A percentile compares a stretch with the other conserved stretches of the same genome.
phyloP scores from a whole-genome alignment of 2,329 filamentous ascomycete species.

The Talaromyces albobiverticillius region DNA sequence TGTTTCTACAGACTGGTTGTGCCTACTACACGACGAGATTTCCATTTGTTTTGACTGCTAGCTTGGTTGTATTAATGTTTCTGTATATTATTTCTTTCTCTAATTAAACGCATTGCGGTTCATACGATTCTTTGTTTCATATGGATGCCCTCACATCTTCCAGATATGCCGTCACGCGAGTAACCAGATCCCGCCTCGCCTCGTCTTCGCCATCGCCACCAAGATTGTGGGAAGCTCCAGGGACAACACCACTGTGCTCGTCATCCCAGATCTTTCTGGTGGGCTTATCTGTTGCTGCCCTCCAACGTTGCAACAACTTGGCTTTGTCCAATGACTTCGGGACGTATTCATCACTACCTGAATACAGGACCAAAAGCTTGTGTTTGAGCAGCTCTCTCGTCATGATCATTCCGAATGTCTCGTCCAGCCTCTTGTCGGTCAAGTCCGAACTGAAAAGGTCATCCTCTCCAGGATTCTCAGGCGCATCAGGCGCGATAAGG shows the following conservation, averaged over 20 bases:
- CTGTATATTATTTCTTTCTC: slow-evolving; percentile 15
- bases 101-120: slow-evolving; percentile 3
- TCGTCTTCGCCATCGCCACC: slow-evolving; percentile 47
- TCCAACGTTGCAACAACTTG: slow-evolving; percentile 43
- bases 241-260: slow-evolving; percentile 48
- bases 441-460: slow-evolving; percentile 86
- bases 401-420: slow-evolving; percentile 61
- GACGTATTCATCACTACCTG: slow-evolving; percentile 46
- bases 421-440: slow-evolving; percentile 53
- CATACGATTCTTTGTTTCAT: slow-evolving; percentile 21
- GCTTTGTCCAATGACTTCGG: slow-evolving; percentile 46
- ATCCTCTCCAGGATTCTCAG: slow-evolving; percentile 65
- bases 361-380: slow-evolving; percentile 44
- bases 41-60: slow-evolving; percentile 7
- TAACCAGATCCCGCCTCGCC: slow-evolving; percentile 31
- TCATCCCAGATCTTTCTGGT: slow-evolving; percentile 45
- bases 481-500: slow-evolving; percentile 51
- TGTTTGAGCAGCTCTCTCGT: slow-evolving; percentile 34
- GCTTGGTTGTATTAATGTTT: slow-evolving; percentile 1
- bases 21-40: slow-evolving; percentile 9
- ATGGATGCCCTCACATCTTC: slow-evolving; percentile 22
- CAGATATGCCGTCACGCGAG: slow-evolving; percentile 35
- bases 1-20: background rate
- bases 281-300: slow-evolving; percentile 36
- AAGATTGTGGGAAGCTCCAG: slow-evolving; percentile 49